Base-by-base conservation (phyloP, 192 early-diverging fungal species). In the Coemansia guatemalensis region DNA sequence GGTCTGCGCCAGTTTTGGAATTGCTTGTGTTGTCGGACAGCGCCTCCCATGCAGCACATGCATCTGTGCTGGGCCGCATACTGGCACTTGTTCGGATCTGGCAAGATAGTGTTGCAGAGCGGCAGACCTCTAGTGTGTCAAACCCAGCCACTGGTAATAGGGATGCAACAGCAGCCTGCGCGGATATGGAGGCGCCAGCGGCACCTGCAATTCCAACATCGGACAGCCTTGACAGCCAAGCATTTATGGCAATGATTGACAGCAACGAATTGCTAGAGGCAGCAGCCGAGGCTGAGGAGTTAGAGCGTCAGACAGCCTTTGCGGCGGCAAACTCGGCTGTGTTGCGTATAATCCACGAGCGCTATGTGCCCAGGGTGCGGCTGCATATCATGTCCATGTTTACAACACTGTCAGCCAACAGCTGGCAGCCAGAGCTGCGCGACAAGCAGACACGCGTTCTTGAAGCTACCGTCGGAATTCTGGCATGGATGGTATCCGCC, bases 231-330 rank as follows among this genome's bases (percentile, higher is more conserved):
- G 67, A 74, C 30, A 75, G 68, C 47, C 78, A 81, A 30, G 20
- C 52, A 2, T 56, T 48, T 6, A 60, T 81, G 32, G 68, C 48
- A 0, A 66, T 68, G 68, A 49, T 74, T 17, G 69, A 81, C 54
- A 67, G 61, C 49, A 58, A 29, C 5, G 78, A 81, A 11, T 56
- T 81, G 8, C 11, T 75, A 26, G 68, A 58, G 20, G 60, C 65
- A 5, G 68, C 78, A 18, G 68, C 54, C 18, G 72, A 71, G 24
- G 73, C 69, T 7, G 78, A 70, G 20, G 73, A 68, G 52, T 39
- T 65, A 39, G 73, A 81, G 48, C 61, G 69, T 2, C 68, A 50
- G 18, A 62, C 62, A 8, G 41, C 65, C 1, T 60, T 68, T 54
- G 58, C 66, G 4, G 62, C 59, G 0, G 55, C 65, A 2, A 56